phyloP scores from a whole-genome alignment of 257 asterid genomes.

The Nyctanthes arbortristis region DNA sequence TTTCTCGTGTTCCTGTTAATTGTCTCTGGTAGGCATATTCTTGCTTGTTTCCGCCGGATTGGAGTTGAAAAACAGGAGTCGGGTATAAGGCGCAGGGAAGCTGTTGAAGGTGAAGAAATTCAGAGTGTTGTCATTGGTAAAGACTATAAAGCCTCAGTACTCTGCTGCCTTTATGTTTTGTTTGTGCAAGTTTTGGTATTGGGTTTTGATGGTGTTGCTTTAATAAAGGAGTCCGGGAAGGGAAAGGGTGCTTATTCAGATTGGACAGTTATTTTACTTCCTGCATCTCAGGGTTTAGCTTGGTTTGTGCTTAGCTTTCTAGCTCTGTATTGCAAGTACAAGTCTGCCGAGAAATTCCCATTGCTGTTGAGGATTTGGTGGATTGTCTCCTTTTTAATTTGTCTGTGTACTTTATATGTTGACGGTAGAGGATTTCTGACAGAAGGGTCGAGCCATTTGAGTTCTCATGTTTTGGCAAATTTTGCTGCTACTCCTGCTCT shows the following conservation, averaged over 20 bases:
- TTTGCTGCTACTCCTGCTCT: conserved; percentile 63
- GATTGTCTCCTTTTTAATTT: conserved; percentile 41
- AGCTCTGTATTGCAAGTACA: conserved; percentile 37
- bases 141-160: conserved; percentile 37
- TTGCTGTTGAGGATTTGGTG: conserved; percentile 51
- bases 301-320: conserved; percentile 48
- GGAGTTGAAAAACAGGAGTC: conserved; percentile 34
- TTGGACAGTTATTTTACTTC: conserved; percentile 38
- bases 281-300: conserved; percentile 41
- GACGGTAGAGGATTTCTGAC: conserved; percentile 45
- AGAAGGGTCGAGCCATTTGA: conserved; percentile 57
- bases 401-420: conserved; percentile 42
- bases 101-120: conserved; percentile 29
- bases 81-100: conserved; percentile 20
- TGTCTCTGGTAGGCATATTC: conserved; percentile 66
- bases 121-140: conserved; percentile 33
- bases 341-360: conserved; percentile 37
- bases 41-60: conserved; percentile 39
- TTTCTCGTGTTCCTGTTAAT: conserved; percentile 62
- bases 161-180: conserved; percentile 44
- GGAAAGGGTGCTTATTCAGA: conserved; percentile 19
- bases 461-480: conserved; percentile 73
- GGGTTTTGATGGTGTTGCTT: conserved; percentile 39
- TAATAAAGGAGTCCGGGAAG: conserved; percentile 27
- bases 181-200: conserved; percentile 41